These are phyloP conservation scores for Chrysanthemum lavandulifolium DNA, from an alignment of 129 eudicot genomes.

Conservation along the genomic window DNA sequence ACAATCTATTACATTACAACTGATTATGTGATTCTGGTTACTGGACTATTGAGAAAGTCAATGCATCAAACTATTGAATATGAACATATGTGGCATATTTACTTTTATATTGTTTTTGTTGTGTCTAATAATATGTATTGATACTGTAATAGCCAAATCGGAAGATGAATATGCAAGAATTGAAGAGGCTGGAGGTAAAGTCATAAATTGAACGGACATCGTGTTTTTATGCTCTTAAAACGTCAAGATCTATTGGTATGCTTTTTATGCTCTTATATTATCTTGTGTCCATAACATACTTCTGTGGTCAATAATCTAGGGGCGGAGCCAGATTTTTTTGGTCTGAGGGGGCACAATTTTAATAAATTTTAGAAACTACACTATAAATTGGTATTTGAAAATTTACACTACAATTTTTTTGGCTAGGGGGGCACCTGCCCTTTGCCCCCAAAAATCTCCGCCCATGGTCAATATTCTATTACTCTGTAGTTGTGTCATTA, in stretches of 20 bases:
- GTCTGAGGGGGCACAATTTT: too few species aligned
- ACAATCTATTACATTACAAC: background rate
- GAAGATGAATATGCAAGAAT: conserved; percentile 83
- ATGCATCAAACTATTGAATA: background rate
- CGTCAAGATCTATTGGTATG: conserved; percentile 89
- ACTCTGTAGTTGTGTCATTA: background rate
- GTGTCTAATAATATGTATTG: background rate
- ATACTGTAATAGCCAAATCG: conserved; percentile 59
- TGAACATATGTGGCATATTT: background rate
- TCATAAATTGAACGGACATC: conserved; percentile 90
- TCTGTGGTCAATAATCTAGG: background rate
- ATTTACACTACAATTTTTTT: too few species aligned
- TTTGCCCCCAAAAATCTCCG: too few species aligned
- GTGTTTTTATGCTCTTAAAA: conserved; percentile 89
- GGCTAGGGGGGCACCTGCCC: too few species aligned
- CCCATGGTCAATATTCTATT: background rate
- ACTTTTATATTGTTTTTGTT: conserved; percentile 7
- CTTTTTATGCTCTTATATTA: conserved; percentile 5
- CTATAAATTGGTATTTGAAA: too few species aligned
- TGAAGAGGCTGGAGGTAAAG: conserved; percentile 90
- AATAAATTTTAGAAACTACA: too few species aligned
- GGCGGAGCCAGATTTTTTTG: too few species aligned
- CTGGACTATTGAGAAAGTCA: background rate
- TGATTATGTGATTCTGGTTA: background rate
- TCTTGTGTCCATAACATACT: background rate